phyloP scores from a whole-genome alignment of 306 rosid genomes.

The Vicia villosa region DNA sequence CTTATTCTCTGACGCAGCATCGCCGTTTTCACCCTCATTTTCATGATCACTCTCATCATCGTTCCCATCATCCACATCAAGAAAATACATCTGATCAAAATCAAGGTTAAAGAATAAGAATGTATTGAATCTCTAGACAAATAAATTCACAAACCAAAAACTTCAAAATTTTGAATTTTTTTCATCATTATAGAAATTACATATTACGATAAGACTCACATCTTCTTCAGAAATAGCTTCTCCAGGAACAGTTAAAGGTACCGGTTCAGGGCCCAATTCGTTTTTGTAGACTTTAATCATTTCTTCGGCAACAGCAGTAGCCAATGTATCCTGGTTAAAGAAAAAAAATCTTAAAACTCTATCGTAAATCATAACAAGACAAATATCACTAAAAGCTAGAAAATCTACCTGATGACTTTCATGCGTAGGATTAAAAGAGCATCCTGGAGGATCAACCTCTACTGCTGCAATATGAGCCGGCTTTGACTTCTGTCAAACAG shows the following conservation, averaged over 20 bases:
- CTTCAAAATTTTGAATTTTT: neutral
- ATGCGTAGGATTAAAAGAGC: slow-evolving; percentile 78
- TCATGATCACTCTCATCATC: slow-evolving; percentile 57
- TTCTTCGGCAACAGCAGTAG: slow-evolving; percentile 85
- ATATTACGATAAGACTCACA: slow-evolving; percentile 48
- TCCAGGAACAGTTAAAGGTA: slow-evolving; percentile 84
- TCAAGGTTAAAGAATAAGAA: slow-evolving; percentile 29
- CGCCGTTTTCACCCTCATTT: slow-evolving; percentile 51
- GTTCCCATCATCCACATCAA: slow-evolving; percentile 75
- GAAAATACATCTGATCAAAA: slow-evolving; percentile 66
- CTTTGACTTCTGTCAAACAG: slow-evolving; percentile 49
- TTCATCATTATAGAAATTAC: neutral
- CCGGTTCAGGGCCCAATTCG: slow-evolving; percentile 93
- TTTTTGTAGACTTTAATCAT: slow-evolving; percentile 83
- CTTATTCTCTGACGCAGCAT: slow-evolving; percentile 60
- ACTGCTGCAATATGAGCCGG: slow-evolving; percentile 81
- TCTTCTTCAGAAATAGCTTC: slow-evolving; percentile 81
- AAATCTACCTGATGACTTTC: slow-evolving; percentile 85
- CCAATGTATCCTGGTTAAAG: slow-evolving; percentile 70
- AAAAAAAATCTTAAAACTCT: slow-evolving; percentile 13
- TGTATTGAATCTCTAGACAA: neutral
- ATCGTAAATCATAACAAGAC: neutral
- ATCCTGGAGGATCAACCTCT: slow-evolving; percentile 93
- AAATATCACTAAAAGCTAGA: slow-evolving; percentile 15
- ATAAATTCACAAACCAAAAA: slow-evolving; percentile 24